These are phyloP conservation scores for Nakaseomyces glabratus DNA, from an alignment of 1,139 yeast genomes.

Conservation along the genomic window DNA sequence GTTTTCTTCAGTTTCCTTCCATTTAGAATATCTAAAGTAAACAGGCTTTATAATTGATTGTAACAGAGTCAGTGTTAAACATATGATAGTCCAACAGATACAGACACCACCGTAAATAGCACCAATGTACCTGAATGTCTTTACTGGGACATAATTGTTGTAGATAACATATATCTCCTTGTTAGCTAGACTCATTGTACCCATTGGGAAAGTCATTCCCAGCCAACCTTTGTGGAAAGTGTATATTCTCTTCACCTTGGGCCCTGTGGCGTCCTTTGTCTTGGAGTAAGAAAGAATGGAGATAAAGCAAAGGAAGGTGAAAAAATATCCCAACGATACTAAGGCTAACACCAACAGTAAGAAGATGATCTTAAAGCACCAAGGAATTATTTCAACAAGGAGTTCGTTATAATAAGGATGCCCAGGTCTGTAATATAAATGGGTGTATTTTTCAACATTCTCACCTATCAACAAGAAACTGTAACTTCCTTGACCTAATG, in stretches of 20 bases:
- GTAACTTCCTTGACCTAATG: constrained; percentile 74
- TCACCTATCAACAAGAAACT: constrained; percentile 53
- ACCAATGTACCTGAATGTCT: constrained; percentile 51
- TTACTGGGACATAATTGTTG: constrained; percentile 21
- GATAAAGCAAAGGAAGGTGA: constrained; percentile 47
- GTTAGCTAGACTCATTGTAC: constrained; percentile 66
- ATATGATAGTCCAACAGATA: constrained; percentile 20
- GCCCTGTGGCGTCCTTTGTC: constrained; percentile 10
- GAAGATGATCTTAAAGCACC: constrained; percentile 28
- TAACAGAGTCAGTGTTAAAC: constrained; percentile 16
- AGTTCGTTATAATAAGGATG: constrained; percentile 11
- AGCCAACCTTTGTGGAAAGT: constrained; percentile 60
- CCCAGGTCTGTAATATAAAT: constrained; percentile 15
- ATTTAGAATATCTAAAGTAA: neutral
- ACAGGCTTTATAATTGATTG: constrained; percentile 1
- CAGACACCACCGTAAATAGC: constrained; percentile 46
- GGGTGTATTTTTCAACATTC: constrained; percentile 29
- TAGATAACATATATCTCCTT: constrained; percentile 42
- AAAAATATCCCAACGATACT: constrained; percentile 53
- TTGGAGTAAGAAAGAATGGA: constrained; percentile 34
- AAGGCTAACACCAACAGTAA: constrained; percentile 40
- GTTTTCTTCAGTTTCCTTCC: neutral
- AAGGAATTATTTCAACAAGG: constrained; percentile 16
- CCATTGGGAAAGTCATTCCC: constrained; percentile 87
- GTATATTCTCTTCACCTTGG: constrained; percentile 23